Conservation (phyloP, 2,329 filamentous ascomycete species). For the Ascocoryne sarcoides region DNA sequence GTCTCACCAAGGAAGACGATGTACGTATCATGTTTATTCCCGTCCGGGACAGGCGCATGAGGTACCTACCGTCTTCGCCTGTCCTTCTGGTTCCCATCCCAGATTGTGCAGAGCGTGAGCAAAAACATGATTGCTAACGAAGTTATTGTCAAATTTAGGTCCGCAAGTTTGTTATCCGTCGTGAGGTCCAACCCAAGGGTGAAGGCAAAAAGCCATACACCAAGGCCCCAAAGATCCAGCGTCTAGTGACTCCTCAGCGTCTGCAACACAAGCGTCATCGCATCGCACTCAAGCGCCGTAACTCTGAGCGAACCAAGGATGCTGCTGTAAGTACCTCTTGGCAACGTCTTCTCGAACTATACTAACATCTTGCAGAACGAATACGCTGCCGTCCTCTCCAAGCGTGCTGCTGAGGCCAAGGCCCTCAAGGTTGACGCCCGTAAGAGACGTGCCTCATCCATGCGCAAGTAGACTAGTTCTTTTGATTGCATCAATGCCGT, state of each 20-base stretch:
- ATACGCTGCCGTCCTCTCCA: constrained; percentile 91
- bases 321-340: constrained; percentile 71
- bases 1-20: constrained; percentile 99
- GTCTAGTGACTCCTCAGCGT: constrained; percentile 97
- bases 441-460: constrained; percentile 95
- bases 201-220: constrained; percentile 98
- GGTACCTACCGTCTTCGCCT: no score
- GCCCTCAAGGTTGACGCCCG: constrained; percentile 84
- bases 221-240: constrained; percentile 99
- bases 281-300: constrained; percentile 95
- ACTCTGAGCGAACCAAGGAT: constrained; percentile 95
- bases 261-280: constrained; percentile 99
- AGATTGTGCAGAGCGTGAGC: constrained; percentile 48
- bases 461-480: constrained; percentile 63
- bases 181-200: constrained; percentile 92
- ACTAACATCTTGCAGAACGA: constrained; percentile 64
- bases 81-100: constrained; percentile 33
- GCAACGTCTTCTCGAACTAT: constrained; percentile 5
- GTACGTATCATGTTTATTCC: constrained; percentile 63
- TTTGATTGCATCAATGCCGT: constrained; percentile 9
- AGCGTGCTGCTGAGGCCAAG: constrained; percentile 96
- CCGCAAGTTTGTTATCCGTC: constrained; percentile 99
- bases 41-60: no score
- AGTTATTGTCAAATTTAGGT: constrained; percentile 49
- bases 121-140: constrained; percentile 19